Base-by-base conservation (phyloP, 352 stramenopile genomes). In the Pythium rishiriense region DNA sequence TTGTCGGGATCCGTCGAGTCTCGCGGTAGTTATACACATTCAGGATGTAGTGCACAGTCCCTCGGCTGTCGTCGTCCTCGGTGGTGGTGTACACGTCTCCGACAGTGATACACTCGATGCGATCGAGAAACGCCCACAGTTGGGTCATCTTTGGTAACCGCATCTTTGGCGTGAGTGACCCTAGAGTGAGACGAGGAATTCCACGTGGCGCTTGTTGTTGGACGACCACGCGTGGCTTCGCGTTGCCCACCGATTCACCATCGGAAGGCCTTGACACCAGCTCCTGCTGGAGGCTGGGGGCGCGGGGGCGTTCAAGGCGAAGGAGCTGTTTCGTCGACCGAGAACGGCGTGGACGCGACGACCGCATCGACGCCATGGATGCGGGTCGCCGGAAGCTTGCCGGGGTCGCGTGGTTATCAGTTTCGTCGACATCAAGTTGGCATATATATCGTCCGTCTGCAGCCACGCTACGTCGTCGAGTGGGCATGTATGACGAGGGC, bases 101-200 rank as follows among this genome's bases (percentile, higher is more conserved):
- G 52, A 90, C 87, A 33, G 72, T 68, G 28, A 90, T 74, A 49
- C 37, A 72, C 69, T 90, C 81, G 39, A 90, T 85, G 26, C 79
- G 70, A 42, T 75, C 75, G 5, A 90, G 69, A 53, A 86, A 86
- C 8, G 80, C 62, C 59, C 76, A 80, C 59, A 87, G 73, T 55
- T 81, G 73, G 1, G 64, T 77, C 24, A 78, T 74, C 29, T 77
- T 77, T 19, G 81, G 80, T 28, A 90, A 60, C 46, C 81, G 33
- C 26, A 58, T 75, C 68, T 79, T 73, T 22, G 81, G 81, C 24
- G 69, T 25, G 54, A 90, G 63, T 14, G 55, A 57, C 22, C 78
- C 76, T 2, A 69, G 78, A 21, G 71, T 68, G 17, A 90, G 71
- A 43, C 67, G 56, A 25, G 81, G 72, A 29, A 72, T 47, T 33